Conservation (phyloP, 495 filamentous ascomycete species). For the Penicillium riverlandense region DNA sequence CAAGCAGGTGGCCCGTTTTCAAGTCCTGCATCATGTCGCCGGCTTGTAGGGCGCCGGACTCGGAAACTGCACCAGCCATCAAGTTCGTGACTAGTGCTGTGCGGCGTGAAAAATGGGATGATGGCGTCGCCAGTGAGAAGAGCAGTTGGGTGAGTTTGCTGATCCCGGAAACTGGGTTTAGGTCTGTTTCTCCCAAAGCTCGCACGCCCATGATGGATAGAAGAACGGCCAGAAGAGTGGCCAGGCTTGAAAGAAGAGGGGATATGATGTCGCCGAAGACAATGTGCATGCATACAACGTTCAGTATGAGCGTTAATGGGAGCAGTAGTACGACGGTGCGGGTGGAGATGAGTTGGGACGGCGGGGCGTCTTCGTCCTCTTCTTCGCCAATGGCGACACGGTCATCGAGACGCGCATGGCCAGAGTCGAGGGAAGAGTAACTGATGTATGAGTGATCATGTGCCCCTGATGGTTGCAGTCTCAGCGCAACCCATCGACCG, state of each 20-base stretch:
- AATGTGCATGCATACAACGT: conserved; percentile 69
- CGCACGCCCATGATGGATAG: conserved; percentile 93
- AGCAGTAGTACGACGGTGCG: conserved; percentile 68
- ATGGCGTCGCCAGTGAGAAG: conserved; percentile 81
- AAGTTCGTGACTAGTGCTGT: conserved; percentile 83
- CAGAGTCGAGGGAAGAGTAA: conserved; percentile 33
- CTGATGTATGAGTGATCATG: conserved; percentile 24
- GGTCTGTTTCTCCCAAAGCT: conserved; percentile 89
- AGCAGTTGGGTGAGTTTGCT: conserved; percentile 93
- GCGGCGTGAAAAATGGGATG: conserved; percentile 51
- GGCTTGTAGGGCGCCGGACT: conserved; percentile 86
- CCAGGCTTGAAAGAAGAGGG: conserved; percentile 66
- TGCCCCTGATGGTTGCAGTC: conserved; percentile 4
- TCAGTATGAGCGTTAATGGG: conserved; percentile 67
- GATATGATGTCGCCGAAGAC: conserved; percentile 60
- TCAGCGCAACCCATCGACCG: conserved; percentile 19
- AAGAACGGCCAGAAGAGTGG: conserved; percentile 80
- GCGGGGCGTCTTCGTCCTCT: conserved; percentile 67
- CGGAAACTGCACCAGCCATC: conserved; percentile 83
- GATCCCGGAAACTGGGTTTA: conserved; percentile 96
- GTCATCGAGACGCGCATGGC: conserved; percentile 1
- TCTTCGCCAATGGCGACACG: conserved; percentile 7
- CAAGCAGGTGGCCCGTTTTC: conserved; percentile 91
- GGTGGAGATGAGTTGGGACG: conserved; percentile 72
- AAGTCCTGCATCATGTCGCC: conserved; percentile 98